Conservation (phyloP, 1,139 yeast species). For the Debaryomycetaceae sp. region DNA sequence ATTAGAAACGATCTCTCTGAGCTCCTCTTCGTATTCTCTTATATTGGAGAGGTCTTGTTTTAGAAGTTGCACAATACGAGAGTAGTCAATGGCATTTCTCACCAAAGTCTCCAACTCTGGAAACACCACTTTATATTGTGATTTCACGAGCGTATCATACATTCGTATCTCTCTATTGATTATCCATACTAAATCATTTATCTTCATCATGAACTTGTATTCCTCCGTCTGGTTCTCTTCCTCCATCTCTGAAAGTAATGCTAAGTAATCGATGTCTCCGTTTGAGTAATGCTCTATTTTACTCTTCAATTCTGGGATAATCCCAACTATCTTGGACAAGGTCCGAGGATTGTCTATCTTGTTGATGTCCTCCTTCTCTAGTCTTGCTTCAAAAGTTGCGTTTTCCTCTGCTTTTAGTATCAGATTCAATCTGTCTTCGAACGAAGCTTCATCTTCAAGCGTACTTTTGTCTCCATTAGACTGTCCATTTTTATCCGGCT, state of each 20-base stretch:
- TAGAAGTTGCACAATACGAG: conserved; percentile 48
- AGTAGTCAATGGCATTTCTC: conserved; percentile 63
- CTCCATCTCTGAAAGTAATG: conserved; percentile 29
- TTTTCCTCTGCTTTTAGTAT: conserved; percentile 9
- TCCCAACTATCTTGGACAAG: conserved; percentile 21
- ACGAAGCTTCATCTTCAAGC: conserved; percentile 3
- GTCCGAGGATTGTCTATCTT: conserved; percentile 14
- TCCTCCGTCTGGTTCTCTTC: conserved; percentile 35
- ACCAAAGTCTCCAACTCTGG: conserved; percentile 69
- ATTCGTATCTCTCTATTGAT: conserved; percentile 54
- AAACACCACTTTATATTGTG: conserved; percentile 58
- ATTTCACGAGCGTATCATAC: conserved; percentile 49
- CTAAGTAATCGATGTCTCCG: conserved; percentile 30
- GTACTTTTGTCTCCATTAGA: neutral
- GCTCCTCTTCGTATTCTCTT: conserved; percentile 27
- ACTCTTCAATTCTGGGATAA: conserved; percentile 23
- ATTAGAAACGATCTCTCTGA: conserved; percentile 44
- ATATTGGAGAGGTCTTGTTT: conserved; percentile 47
- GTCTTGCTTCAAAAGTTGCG: conserved; percentile 9
- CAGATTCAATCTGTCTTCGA: conserved; percentile 11
- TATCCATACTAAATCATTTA: conserved; percentile 56
- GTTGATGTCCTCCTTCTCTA: conserved; percentile 15
- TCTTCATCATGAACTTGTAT: conserved; percentile 47
- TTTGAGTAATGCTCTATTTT: conserved; percentile 22
- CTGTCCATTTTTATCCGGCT: conserved; percentile 1